Evolutionary conservation across 192 early-diverging fungal species (phyloP).

Genomic region (Entrophospora sp.): DNA sequence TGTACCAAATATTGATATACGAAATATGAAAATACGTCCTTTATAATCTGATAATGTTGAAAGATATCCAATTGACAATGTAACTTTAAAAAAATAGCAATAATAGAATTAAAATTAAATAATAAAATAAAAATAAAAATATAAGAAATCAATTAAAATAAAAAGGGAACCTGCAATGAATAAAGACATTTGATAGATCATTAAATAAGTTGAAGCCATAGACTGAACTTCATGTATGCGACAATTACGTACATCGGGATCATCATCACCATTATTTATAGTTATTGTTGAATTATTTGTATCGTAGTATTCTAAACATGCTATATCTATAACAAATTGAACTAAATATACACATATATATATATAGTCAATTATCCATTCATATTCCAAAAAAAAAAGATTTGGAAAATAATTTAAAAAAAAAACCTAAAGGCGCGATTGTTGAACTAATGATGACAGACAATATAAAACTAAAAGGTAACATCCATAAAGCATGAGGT

Average conservation of each 20-base stretch:
- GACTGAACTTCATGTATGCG: background rate
- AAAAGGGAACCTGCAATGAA: conserved; percentile 7
- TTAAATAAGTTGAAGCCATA: background rate
- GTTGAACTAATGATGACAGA: background rate
- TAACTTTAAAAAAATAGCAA: background rate
- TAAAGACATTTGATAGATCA: background rate
- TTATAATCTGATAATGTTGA: conserved; percentile 12
- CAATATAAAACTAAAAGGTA: background rate
- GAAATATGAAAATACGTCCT: conserved; percentile 6
- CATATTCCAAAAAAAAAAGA: background rate
- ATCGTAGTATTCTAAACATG: background rate
- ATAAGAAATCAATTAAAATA: background rate
- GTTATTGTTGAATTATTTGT: background rate
- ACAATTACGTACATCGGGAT: too few species aligned
- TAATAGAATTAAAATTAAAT: background rate
- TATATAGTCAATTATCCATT: background rate
- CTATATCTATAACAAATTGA: background rate
- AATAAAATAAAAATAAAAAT: background rate
- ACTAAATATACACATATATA: background rate
- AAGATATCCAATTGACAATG: conserved; percentile 13
- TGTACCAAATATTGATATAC: conserved; percentile 1
- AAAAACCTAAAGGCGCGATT: conserved; percentile 3
- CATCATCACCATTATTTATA: background rate
- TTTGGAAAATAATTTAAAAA: background rate
- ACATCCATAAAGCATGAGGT: conserved; percentile 14